Evolutionary conservation across 345 rosid genomes (phyloP), one percentile per base, ranked within the genome.

Genomic region (Physaria fendleri): DNA sequence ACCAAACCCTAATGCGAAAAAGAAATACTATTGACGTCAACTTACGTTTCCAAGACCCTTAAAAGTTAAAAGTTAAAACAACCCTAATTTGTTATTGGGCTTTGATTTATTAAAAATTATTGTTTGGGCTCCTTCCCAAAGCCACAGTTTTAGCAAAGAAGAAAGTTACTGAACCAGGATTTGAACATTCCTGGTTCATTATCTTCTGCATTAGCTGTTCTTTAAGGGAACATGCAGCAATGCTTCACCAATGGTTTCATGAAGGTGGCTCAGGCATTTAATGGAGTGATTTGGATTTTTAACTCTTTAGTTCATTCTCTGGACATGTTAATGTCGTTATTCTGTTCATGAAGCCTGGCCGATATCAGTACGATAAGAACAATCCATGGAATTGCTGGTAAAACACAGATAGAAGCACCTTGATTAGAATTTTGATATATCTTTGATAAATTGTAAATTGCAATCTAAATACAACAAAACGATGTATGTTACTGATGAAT

Each of bases 231-330:
- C 72, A 62, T 47, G 69, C 76, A 45, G 82, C 61, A 39, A 59
- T 76, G 35, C 84, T n/a, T 75, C 95, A 93, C 60, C 88, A 94
- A 75, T 90, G 99, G 99, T 94, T 94, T 76, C 88, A 75, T 41
- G 97, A 90, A 81, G 99, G 97, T 42, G 81, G 85, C 51, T 83
- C 99, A 73, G 99, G 97, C 90, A n/a, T n/a, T n/a, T n/a, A n/a
- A n/a, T n/a, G n/a, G n/a, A n/a, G n/a, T n/a, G n/a, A n/a, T n/a
- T n/a, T n/a, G n/a, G n/a, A n/a, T n/a, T n/a, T n/a, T n/a, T n/a
- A n/a, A n/a, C n/a, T n/a, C n/a, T n/a, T n/a, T n/a, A n/a, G n/a
- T n/a, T n/a, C n/a, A n/a, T n/a, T n/a, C n/a, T n/a, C n/a, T 43
- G 16, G 73, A 62, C 68, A 69, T 69, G 57, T 62, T 60, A 52